Conservation (phyloP, 306 rosid species). For the Adenanthera pavonina region DNA sequence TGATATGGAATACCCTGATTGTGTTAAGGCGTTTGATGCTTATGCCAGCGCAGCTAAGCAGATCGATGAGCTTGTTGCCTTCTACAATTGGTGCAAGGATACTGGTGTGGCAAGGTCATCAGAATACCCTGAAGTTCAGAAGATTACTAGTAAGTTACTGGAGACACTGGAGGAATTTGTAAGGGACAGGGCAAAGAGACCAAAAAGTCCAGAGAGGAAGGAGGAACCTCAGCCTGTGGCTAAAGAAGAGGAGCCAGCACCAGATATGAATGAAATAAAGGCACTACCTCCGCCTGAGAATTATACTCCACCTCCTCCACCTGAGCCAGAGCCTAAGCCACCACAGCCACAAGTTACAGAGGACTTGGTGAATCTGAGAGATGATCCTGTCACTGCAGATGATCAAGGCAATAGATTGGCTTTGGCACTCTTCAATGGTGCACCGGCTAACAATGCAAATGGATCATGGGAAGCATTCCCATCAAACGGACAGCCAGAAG, state of each 20-base stretch:
- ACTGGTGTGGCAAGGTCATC: constrained; percentile 86
- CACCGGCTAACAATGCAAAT: constrained; percentile 62
- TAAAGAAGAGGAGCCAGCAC: constrained; percentile 65
- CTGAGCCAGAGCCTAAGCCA: constrained; percentile 61
- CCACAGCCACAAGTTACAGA: constrained; percentile 54
- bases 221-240: constrained; percentile 61
- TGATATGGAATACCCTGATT: constrained; percentile 91
- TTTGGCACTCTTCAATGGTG: constrained; percentile 90
- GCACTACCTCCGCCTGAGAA: constrained; percentile 93
- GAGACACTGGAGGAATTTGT: constrained; percentile 97
- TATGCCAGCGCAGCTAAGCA: constrained; percentile 93
- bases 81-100: constrained; percentile 87
- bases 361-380: constrained; percentile 90
- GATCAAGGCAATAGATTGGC: constrained; percentile 87
- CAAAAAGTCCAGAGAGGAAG: constrained; percentile 83
- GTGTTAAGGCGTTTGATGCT: constrained; percentile 92
- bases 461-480: constrained; percentile 99
- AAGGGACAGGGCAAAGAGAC: constrained; percentile 87
- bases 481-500: constrained; percentile 80
- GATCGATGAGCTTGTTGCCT: constrained; percentile 79
- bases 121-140: constrained; percentile 94
- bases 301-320: constrained; percentile 76
- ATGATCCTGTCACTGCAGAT: constrained; percentile 73
- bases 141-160: constrained; percentile 79
- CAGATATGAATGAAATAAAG: constrained; percentile 88